Conservation (phyloP, 345 rosid species). For the Punica granatum region DNA sequence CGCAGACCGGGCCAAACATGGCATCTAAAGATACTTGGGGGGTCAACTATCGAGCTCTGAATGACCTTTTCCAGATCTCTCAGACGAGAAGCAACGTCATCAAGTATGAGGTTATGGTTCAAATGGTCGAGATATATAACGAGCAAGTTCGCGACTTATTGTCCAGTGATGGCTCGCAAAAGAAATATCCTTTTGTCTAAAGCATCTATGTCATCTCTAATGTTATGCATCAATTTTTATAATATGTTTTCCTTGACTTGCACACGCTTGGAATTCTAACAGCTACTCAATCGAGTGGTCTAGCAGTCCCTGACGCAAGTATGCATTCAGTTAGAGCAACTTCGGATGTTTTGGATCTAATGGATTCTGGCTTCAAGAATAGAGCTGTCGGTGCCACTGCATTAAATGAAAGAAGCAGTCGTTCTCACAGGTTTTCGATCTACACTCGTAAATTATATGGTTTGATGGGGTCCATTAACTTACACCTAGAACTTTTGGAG, state of each 20-base stretch:
- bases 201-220: background rate
- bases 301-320: constrained; percentile 93
- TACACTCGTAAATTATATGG: background rate
- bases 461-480: background rate
- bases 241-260: constrained; percentile 45
- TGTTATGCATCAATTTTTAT: background rate
- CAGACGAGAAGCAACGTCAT: constrained; percentile 46
- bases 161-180: constrained; percentile 44
- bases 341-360: constrained; percentile 65
- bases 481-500: background rate
- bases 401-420: constrained; percentile 88
- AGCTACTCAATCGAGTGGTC: constrained; percentile 44
- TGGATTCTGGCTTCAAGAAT: constrained; percentile 65
- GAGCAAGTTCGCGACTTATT: constrained; percentile 83
- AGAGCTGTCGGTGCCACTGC: constrained; percentile 77
- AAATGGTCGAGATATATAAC: constrained; percentile 90
- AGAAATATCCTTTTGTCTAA: constrained; percentile 70
- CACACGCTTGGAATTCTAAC: constrained; percentile 72
- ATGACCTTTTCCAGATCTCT: constrained; percentile 66
- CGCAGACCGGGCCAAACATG: constrained; percentile 62
- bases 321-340: constrained; percentile 66
- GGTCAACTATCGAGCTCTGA: constrained; percentile 78
- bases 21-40: constrained; percentile 77
- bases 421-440: constrained; percentile 69
- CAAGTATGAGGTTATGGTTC: constrained; percentile 58